Evolutionary conservation across 306 rosid species (phyloP).

Genomic region (Fragaria nilgerrensis): DNA sequence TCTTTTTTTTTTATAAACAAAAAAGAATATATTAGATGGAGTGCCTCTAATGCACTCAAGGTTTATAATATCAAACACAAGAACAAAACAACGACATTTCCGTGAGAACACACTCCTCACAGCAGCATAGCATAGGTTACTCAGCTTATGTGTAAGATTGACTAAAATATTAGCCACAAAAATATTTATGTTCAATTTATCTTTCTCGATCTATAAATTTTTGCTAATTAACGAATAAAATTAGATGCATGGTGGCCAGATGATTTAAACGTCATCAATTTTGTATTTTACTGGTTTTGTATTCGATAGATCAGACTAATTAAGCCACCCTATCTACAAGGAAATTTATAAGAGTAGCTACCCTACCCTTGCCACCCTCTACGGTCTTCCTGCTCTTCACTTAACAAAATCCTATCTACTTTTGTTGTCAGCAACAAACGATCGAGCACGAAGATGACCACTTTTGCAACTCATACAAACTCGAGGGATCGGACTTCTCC

Average conservation of each 20-base stretch:
- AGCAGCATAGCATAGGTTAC: no score
- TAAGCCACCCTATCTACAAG: background rate
- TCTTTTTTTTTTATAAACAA: no score
- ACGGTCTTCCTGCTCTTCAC: background rate
- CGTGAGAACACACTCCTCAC: no score
- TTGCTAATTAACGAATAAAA: background rate
- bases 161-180: no score
- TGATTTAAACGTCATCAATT: background rate
- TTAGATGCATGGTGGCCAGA: background rate
- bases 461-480: background rate
- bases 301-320: background rate
- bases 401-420: background rate
- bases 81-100: no score
- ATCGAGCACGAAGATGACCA: background rate
- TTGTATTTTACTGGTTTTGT: background rate
- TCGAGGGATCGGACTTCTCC: background rate
- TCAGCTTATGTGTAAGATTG: rapidly evolving
- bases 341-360: background rate
- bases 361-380: background rate
- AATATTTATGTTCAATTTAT: background rate
- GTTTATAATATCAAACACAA: no score
- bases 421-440: background rate
- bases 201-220: background rate
- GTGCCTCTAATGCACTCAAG: no score
- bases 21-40: no score